A percentile compares a stretch with the other conserved stretches of the same genome.
phyloP scores from a whole-genome alignment of 1,284 basidiomycete genomes.

The Ganoderma lingzhi region DNA sequence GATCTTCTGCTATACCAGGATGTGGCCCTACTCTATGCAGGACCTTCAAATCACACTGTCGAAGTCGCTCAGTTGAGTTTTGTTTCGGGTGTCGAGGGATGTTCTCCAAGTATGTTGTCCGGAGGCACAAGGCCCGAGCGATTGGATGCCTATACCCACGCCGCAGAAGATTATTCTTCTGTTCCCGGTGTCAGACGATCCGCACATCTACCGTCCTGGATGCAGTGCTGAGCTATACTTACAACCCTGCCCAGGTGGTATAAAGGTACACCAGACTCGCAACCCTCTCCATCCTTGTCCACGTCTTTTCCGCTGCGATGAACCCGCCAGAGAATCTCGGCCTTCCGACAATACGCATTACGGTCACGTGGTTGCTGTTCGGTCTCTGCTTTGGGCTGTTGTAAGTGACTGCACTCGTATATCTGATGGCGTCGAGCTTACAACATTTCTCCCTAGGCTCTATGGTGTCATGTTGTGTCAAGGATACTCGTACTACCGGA shows the following conservation, averaged over 20 bases:
- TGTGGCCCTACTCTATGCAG: background rate
- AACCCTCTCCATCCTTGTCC: background rate
- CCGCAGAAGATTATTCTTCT: background rate
- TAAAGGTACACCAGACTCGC: background rate
- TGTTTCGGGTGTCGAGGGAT: background rate
- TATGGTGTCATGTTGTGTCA: background rate
- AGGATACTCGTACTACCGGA: background rate
- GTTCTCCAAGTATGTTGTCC: background rate
- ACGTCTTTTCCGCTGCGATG: background rate
- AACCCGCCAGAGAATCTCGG: background rate
- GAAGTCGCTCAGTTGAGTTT: background rate
- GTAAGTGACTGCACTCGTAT: background rate
- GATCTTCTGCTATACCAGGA: conserved; percentile 7
- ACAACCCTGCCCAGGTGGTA: background rate
- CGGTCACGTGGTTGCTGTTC: background rate
- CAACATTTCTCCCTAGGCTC: background rate
- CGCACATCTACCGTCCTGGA: background rate
- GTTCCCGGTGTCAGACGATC: background rate
- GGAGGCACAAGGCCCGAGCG: background rate
- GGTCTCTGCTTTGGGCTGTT: conserved; percentile 1
- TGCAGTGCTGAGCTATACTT: background rate
- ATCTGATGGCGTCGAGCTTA: background rate
- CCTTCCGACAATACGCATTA: background rate
- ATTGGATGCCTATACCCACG: background rate
- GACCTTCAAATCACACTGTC: background rate